Evolutionary conservation across 306 rosid genomes (phyloP), one percentile per base, ranked within the genome.

Genomic region (Aeschynomene evenia): DNA sequence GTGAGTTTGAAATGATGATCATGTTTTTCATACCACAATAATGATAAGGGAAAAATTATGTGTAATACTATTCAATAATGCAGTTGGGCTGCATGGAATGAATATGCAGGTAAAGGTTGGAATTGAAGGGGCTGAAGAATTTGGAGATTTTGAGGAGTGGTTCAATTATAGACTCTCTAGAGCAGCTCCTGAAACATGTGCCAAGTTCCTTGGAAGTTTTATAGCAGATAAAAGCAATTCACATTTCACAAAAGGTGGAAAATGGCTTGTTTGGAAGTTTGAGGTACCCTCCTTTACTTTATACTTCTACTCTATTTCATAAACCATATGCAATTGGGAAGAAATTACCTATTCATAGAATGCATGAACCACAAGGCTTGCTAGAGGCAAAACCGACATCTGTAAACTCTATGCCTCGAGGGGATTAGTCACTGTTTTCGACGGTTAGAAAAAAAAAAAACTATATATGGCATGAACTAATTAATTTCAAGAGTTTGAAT

Each of bases 191-290:
- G 96, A 88, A 82, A 84, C 95, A 16, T 90, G 95, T 28, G 96
- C 96, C 10, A 77, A 86, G 55, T 90, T 87, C 71, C 88, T 90
- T 53, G 95, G 96, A 37, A 85, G 91, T 79, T 87, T 90, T 77
- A 74, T 90, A 16, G 89, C 95, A 22, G 88, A 82, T 23, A 55
- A 71, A 82, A 85, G 79, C 60, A 79, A 21, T 57, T 76, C 85
- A 57, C 76, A 80, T 48, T 90, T 85, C 84, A 77, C 87, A 36
- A 78, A 80, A 45, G 96, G 89, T 31, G 89, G 91, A 68, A 90
- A 87, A 80, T 90, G 96, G 96, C 95, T 90, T 22, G 96, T 87
- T 31, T 90, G 96, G 95, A 90, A 90, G 76, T 90, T 85, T 46
- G 96, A 87, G 96, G 96, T 87, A 67, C 74, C 48, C 20, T 53